Base-by-base conservation (phyloP, 805 yeast species). In the Saccharomyces eubayanus region DNA sequence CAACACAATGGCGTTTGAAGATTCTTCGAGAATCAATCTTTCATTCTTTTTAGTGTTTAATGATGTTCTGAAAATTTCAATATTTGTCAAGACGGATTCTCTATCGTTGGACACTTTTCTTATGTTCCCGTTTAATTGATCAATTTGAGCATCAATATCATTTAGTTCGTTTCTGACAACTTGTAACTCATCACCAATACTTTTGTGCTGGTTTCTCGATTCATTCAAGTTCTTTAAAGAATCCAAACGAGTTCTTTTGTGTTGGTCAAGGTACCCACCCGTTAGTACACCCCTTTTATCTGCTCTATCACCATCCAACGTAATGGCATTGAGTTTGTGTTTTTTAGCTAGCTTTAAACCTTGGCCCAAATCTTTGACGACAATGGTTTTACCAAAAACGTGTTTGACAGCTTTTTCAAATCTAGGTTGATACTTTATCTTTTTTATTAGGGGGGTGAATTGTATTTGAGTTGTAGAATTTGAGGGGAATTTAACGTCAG, bases 281-380 rank as follows among this genome's bases (percentile, higher is more conserved):
- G 89, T 83, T 47, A 94, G 68, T 1, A 86, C 87, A 68, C 99
- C 99, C 59, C 77, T 81, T 48, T 81, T 82, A 61, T 89, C 95
- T 50, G 89, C 89, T 58, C 89, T 76, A 66, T 94, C 98, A 60
- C 99, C 99, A 67, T 89, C 96, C 16, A 92, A 72, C 0, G 99
- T 94, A 14, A 94, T 86, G 0, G 96, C 87, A 60, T 80, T 83
- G 27, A 91, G 70, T 30, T 80, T 79, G 65, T 75, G 79, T 9
- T 73, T 69, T 48, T 79, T 79, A 0, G 96, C 83, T 29, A 87
- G 71, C 59, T 82, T 84, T 2, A 84, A 75, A 3, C 96, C 96
- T 30, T 77, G 75, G 49, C 78, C 83, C 48, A 92, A 70, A 57
- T 85, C 82, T 54, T 80, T 77, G 51, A 91, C 84, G 1, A 94